phyloP scores from a whole-genome alignment of 192 early-diverging fungal species.

The Coemansia sp. region DNA sequence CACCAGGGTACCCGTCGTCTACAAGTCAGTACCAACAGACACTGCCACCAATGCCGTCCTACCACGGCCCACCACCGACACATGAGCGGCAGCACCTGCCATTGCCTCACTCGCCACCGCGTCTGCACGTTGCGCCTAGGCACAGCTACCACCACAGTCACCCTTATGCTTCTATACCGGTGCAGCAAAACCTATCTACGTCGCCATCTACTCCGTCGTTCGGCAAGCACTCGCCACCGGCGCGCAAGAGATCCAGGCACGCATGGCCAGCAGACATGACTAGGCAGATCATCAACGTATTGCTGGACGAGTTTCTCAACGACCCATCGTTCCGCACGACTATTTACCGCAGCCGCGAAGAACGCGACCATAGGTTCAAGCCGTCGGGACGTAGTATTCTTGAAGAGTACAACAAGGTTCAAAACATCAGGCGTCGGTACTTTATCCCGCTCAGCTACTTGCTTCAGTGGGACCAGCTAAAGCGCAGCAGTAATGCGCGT shows the following conservation, averaged over 20 bases:
- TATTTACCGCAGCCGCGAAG: slow-evolving; percentile 54
- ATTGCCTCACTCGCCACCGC: neutral
- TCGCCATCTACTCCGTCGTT: slow-evolving; percentile 23
- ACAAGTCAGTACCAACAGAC: slow-evolving; percentile 2
- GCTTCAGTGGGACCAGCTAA: slow-evolving; percentile 51
- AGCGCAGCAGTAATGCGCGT: neutral
- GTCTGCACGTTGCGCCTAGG: neutral
- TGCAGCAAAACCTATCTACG: slow-evolving; percentile 1
- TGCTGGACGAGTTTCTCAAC: slow-evolving; percentile 47
- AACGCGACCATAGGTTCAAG: slow-evolving; percentile 45
- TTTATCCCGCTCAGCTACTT: slow-evolving; percentile 54
- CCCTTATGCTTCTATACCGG: neutral
- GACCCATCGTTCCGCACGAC: slow-evolving; percentile 45
- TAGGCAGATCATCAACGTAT: slow-evolving; percentile 50
- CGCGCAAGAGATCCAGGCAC: slow-evolving; percentile 51
- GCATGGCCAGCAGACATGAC: slow-evolving; percentile 52
- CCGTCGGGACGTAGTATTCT: slow-evolving; percentile 40
- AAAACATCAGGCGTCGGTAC: slow-evolving; percentile 46
- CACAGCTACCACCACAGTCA: neutral
- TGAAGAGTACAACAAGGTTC: slow-evolving; percentile 56
- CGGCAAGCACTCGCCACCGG: slow-evolving; percentile 10
- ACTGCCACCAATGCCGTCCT: slow-evolving; percentile 4
- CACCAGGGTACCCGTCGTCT: neutral
- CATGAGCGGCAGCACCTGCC: neutral
- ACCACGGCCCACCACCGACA: neutral